Percentiles rank a stretch among this genome's conserved stretches.
These are phyloP conservation scores for Gossypium turneri DNA, from an alignment of 345 rosid species.

Conservation along the genomic window DNA sequence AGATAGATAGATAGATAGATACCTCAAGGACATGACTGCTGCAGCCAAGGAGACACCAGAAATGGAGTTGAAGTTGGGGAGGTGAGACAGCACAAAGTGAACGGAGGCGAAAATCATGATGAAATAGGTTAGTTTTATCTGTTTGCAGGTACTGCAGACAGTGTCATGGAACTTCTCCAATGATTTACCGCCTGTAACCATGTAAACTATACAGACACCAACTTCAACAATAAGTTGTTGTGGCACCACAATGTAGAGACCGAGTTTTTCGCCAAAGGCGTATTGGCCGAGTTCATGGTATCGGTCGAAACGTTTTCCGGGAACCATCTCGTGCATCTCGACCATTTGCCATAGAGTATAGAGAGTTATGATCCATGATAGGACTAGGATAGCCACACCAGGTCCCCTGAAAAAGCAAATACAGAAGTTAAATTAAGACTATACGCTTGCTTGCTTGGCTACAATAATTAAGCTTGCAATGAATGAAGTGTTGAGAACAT, in stretches of 20 bases:
- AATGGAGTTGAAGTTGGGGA: slow-evolving; percentile 83
- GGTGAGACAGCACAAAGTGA: slow-evolving; percentile 69
- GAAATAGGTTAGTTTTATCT: slow-evolving; percentile 54
- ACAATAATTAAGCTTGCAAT: neutral
- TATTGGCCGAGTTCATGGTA: slow-evolving; percentile 76
- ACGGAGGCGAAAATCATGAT: slow-evolving; percentile 65
- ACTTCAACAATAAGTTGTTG: slow-evolving; percentile 71
- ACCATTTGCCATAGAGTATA: slow-evolving; percentile 90
- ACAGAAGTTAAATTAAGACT: neutral
- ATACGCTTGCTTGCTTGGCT: neutral
- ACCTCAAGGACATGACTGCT: slow-evolving; percentile 81
- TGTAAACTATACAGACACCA: slow-evolving; percentile 59
- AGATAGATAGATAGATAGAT: neutral
- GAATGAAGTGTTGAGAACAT: neutral
- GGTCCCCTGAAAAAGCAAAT: slow-evolving; percentile 55
- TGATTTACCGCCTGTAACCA: slow-evolving; percentile 75
- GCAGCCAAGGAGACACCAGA: slow-evolving; percentile 71
- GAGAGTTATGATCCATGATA: slow-evolving; percentile 70
- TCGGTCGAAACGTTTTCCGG: slow-evolving; percentile 64
- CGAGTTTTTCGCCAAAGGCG: slow-evolving; percentile 73
- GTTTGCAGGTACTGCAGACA: slow-evolving; percentile 37
- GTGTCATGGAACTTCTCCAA: slow-evolving; percentile 52
- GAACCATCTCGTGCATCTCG: slow-evolving; percentile 86
- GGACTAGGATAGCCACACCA: slow-evolving; percentile 46
- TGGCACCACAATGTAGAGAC: slow-evolving; percentile 73